These are phyloP conservation scores for Aspergillus puulaauensis DNA, from an alignment of 2,329 filamentous ascomycete genomes.

Conservation along the genomic window DNA sequence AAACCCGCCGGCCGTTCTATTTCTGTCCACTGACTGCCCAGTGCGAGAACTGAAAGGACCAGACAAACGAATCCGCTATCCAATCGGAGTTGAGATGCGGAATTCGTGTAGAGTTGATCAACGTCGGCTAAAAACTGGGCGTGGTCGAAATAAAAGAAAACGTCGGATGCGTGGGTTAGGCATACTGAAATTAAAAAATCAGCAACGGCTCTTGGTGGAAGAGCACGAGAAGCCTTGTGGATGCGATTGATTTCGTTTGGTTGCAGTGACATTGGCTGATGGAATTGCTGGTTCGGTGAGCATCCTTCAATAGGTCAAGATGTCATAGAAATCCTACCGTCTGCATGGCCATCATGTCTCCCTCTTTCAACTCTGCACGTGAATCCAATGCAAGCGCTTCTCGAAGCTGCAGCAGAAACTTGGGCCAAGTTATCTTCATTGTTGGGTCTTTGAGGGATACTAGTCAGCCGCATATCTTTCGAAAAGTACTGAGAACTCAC, in stretches of 20 bases:
- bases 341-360: slow-evolving; percentile 16
- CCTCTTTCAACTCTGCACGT: slow-evolving; percentile 7
- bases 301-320: too few species aligned
- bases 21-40: slow-evolving; percentile 37
- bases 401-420: slow-evolving; percentile 17
- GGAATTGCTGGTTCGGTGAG: neutral
- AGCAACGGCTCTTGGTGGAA: slow-evolving; percentile 16
- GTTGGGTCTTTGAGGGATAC: neutral
- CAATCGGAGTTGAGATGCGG: slow-evolving; percentile 8
- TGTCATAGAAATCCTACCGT: slow-evolving; percentile 5
- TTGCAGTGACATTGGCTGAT: slow-evolving; percentile 6
- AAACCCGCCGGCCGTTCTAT: slow-evolving; percentile 24
- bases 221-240: slow-evolving; percentile 11
- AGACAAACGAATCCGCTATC: slow-evolving; percentile 19
- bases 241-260: slow-evolving; percentile 3
- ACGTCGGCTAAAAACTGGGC: slow-evolving; percentile 12
- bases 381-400: slow-evolving; percentile 17
- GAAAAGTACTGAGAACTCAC: neutral
- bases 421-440: slow-evolving; percentile 10
- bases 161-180: slow-evolving; percentile 20
- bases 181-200: slow-evolving; percentile 19
- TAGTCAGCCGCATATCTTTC: slow-evolving; percentile 8
- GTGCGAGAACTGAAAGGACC: slow-evolving; percentile 21
- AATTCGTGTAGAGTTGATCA: slow-evolving; percentile 15
- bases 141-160: slow-evolving; percentile 23